Conservation (phyloP, 2,329 filamentous ascomycete genomes). For the Hymenoscyphus infarciens region DNA sequence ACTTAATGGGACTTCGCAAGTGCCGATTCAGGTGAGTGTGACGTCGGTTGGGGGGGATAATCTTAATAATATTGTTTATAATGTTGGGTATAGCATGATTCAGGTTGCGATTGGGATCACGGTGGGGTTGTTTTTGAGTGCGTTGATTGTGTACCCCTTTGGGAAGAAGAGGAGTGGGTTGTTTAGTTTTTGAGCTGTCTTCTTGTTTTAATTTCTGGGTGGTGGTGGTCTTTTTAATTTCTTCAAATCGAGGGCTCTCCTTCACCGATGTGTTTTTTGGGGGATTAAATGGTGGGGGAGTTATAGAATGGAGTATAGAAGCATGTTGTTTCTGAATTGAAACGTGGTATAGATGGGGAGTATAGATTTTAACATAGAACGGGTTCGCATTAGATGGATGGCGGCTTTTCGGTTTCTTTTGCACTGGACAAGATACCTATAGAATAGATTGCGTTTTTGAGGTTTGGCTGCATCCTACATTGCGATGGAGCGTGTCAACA, state of each 20-base stretch:
- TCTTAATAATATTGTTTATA: slow-evolving; percentile 39
- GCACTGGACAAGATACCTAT: neutral
- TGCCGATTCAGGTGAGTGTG: neutral
- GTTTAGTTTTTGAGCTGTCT: slow-evolving; percentile 37
- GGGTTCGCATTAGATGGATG: neutral
- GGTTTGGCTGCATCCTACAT: neutral
- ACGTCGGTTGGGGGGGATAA: slow-evolving; percentile 14
- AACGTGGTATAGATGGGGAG: neutral
- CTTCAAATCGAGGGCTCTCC: neutral
- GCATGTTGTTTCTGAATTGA: neutral
- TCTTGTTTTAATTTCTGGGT: neutral
- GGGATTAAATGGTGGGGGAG: neutral
- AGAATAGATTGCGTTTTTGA: neutral
- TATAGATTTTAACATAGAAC: too few species aligned
- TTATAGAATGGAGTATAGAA: too few species aligned
- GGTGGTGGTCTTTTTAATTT: neutral
- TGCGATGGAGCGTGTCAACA: neutral
- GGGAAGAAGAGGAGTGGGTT: slow-evolving; percentile 41
- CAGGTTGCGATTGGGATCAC: slow-evolving; percentile 43
- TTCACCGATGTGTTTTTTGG: neutral
- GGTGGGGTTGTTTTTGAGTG: slow-evolving; percentile 40
- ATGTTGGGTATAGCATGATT: slow-evolving; percentile 41
- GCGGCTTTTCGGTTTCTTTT: neutral
- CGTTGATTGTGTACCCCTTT: slow-evolving; percentile 40
- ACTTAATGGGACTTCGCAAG: slow-evolving; percentile 30